Evolutionary conservation across 139 green algal species (phyloP).

Genomic region (Tetraselmis chui): DNA sequence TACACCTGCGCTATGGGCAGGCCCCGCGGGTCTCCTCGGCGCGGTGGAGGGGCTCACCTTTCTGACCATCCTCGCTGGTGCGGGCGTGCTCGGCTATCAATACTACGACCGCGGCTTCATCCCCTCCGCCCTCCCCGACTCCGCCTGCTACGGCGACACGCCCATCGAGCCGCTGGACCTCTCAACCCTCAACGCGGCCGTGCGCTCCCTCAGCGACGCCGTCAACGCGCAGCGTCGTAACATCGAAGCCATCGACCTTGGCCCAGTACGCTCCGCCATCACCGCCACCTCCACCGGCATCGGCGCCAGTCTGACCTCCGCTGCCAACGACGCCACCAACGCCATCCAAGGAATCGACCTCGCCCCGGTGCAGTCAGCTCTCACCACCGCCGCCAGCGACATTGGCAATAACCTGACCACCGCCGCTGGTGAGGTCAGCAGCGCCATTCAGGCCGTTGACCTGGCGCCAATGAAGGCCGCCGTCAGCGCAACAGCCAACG

Average conservation of each 20-base stretch:
- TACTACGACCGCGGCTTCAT: slow-evolving; percentile 33
- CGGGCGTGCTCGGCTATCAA: slow-evolving; percentile 24
- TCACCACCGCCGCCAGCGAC: not conserved
- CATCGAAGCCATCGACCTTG: no score
- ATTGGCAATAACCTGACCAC: no score
- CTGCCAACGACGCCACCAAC: no score
- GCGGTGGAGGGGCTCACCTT: slow-evolving; percentile 24
- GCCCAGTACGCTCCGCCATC: no score
- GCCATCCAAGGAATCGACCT: no score
- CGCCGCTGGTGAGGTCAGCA: no score
- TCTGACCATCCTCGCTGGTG: slow-evolving; percentile 7
- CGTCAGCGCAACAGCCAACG: not conserved
- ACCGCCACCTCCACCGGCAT: no score
- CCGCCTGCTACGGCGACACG: slow-evolving; percentile 30
- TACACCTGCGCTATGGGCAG: not conserved
- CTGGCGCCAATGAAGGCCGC: not conserved
- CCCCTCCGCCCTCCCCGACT: slow-evolving; percentile 32
- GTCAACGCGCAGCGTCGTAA: not conserved
- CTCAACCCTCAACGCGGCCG: not conserved
- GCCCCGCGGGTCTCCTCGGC: slow-evolving; percentile 19
- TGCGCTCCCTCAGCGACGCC: not conserved
- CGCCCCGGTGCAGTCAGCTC: not conserved
- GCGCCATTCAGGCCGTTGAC: not conserved
- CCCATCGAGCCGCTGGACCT: not conserved
- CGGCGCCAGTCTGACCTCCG: no score